Percentiles rank a stretch among this genome's conserved stretches.
Evolutionary conservation across 352 stramenopile genomes (phyloP).

Genomic region (Globisporangium cylindrosporum): DNA sequence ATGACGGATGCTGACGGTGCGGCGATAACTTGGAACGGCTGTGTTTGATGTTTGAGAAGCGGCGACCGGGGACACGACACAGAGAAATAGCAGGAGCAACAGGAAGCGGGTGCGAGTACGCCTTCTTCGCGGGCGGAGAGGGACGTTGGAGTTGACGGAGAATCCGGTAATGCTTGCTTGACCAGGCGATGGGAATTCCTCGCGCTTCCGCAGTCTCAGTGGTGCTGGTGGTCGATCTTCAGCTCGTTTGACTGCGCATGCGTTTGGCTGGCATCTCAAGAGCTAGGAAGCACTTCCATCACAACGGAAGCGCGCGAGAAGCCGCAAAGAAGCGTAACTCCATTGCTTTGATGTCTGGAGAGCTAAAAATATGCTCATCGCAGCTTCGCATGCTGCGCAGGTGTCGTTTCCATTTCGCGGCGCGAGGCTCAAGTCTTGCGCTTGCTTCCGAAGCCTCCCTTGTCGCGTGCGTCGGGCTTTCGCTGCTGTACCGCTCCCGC

Average conservation of each 20-base stretch:
- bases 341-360: neutral
- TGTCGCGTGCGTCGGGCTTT: neutral
- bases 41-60: too few relatives aligned
- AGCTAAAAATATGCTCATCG: slow-evolving; percentile 1
- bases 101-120: slow-evolving; percentile 3
- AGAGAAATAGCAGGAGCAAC: neutral
- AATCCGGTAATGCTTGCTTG: slow-evolving; percentile 12
- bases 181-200: neutral
- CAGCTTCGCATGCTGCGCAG: neutral
- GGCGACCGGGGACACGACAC: neutral
- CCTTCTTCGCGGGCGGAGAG: slow-evolving; percentile 1
- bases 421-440: neutral
- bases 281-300: neutral
- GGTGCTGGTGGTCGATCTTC: neutral
- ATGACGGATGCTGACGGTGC: neutral
- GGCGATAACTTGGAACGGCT: neutral
- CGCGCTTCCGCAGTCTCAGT: neutral
- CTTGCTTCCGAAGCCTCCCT: neutral
- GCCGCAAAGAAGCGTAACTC: slow-evolving; percentile 4
- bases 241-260: neutral
- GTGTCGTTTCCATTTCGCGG: slow-evolving; percentile 7
- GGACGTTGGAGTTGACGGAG: slow-evolving; percentile 2
- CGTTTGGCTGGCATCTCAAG: neutral
- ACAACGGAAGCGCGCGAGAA: slow-evolving; percentile 4
- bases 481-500: neutral